These are phyloP conservation scores for Perilla frutescens DNA, from an alignment of 257 asterid genomes.

Conservation along the genomic window DNA sequence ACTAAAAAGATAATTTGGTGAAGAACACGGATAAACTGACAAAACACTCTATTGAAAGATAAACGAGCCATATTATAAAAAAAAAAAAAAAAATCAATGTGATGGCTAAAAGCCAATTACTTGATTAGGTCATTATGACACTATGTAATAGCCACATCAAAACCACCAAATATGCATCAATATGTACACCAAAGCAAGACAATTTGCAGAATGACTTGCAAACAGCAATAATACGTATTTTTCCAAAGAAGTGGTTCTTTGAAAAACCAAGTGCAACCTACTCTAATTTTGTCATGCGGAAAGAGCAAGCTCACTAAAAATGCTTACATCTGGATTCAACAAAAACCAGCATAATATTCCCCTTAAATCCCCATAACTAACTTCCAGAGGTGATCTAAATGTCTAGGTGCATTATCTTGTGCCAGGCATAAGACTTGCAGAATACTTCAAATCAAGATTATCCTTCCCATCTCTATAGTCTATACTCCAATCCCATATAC, in stretches of 20 bases:
- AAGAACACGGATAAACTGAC: neutral
- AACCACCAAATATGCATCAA: conserved; percentile 1
- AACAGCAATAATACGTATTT: neutral
- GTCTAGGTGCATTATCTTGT: conserved; percentile 6
- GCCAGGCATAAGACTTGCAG: conserved; percentile 10
- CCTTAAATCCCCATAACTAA: conserved; percentile 20
- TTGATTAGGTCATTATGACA: neutral
- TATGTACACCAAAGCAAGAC: conserved; percentile 11
- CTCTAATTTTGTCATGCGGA: neutral
- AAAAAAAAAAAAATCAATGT: neutral
- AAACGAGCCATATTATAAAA: neutral
- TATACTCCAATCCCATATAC: neutral
- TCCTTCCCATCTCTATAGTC: neutral
- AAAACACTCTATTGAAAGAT: neutral
- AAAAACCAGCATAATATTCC: conserved; percentile 3
- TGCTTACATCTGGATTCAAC: conserved; percentile 12
- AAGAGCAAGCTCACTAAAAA: neutral
- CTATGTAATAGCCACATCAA: neutral
- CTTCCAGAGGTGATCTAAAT: conserved; percentile 21
- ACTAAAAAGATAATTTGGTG: neutral
- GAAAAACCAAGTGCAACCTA: neutral
- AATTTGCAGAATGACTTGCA: neutral
- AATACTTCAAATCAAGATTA: conserved; percentile 1
- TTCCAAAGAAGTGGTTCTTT: neutral
- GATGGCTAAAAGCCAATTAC: conserved; percentile 16